Conservation (phyloP, 805 yeast genomes). For the Yarrowia sp. region DNA sequence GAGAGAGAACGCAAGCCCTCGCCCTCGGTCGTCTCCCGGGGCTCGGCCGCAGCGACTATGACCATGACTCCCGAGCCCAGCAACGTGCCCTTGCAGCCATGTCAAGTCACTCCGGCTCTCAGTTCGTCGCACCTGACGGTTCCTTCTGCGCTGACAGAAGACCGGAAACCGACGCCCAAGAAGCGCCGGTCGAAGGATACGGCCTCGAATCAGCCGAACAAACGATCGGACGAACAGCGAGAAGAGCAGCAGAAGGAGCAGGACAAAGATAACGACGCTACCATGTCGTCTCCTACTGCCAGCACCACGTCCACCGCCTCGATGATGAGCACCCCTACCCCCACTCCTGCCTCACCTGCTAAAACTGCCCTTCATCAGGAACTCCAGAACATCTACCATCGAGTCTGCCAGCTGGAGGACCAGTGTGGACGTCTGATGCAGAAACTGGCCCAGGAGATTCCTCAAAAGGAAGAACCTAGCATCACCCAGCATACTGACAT, state of each 20-base stretch:
- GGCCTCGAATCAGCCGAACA: constrained; percentile 8
- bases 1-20: constrained; percentile 23
- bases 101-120: constrained; percentile 18
- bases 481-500: background rate
- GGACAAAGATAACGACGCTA: background rate
- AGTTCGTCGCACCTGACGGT: constrained; percentile 9
- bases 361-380: constrained; percentile 5
- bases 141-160: constrained; percentile 13
- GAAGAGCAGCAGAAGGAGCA: background rate
- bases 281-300: constrained; percentile 5
- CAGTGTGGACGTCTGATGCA: constrained; percentile 24
- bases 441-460: constrained; percentile 25
- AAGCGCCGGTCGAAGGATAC: constrained; percentile 9
- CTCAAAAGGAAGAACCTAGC: constrained; percentile 6
- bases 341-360: constrained; percentile 6
- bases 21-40: constrained; percentile 17
- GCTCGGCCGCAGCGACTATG: constrained; percentile 23
- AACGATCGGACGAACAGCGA: background rate
- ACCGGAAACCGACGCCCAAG: constrained; percentile 9
- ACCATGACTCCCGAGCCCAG: constrained; percentile 26
- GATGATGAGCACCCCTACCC: constrained; percentile 6
- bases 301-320: background rate
- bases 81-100: constrained; percentile 16
- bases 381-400: constrained; percentile 32
- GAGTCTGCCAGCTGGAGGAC: constrained; percentile 36